Evolutionary conservation across 345 rosid genomes (phyloP), one percentile per base, ranked within the genome.

Genomic region (Streptanthus diversifolius): DNA sequence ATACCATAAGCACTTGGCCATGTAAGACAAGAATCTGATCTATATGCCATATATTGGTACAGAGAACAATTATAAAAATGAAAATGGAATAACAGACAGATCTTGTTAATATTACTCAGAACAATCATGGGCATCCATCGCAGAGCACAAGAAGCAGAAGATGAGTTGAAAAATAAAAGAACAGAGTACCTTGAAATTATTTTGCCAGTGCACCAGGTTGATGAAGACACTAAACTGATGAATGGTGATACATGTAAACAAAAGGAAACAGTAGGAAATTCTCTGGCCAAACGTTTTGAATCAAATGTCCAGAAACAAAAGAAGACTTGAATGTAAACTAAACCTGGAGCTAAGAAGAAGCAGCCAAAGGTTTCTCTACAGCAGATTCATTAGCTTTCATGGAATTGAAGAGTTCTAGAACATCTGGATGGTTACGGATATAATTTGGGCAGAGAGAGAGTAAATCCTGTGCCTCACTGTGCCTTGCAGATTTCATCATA

Each of bases 401-500:
- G 58, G 88, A 77, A 77, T 51, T 78, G 72, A 95, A 92, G 78
- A 95, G 90, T 83, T 86, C 81, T 80, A 90, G 77, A 73, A 90
- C 88, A 82, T 92, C 97, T 9, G 93, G 85, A 80, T 85, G 79
- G 81, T 84, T 83, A 24, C 96, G 93, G 73, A 92, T 68, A 67
- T 75, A 74, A 36, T 75, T 71, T 10, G 96, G 97, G 74, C 92
- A 90, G 57, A 82, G 72, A 27, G 88, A 80, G 74, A 95, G 79
- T 54, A 90, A 77, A 79, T 90, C 93, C 29, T 87, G 98, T 41
- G 97, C 97, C 75, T 81, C 86, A 14, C 72, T 73, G 36, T 73
- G 87, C 83, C 91, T 90, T 43, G 84, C 79, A 64, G 88, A 85
- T 78, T 85, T 82, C 75, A 86, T 66, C 79, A 85, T 78, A 30